Evolutionary conservation across 768 basidiomycete species (phyloP), one percentile per base, ranked within the genome.

Genomic region (Leccinum disarticulatum): DNA sequence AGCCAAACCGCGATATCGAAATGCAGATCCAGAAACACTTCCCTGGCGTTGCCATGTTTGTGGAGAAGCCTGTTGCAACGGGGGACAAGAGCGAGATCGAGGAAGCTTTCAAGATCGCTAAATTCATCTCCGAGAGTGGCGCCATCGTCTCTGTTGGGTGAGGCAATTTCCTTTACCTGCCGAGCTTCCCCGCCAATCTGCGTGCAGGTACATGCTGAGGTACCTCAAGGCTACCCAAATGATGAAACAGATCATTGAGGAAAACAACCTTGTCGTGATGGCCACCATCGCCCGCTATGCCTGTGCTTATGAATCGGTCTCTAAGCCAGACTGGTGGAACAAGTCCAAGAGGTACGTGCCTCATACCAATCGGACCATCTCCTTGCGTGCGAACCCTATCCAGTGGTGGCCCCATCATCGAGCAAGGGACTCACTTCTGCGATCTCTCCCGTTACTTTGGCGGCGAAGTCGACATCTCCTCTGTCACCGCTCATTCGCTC

Each of bases 401-500:
- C 17, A 64, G 90, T 70, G 88, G 84, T 56, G 91, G 91, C 19
- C 91, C 93, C 5, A 81, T 95, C 66, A 78, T 95, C 63, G 93
- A 94, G 74, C 91, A 94, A 77, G 95, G 93, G 51, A 98, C 96
- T 14, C 96, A 98, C 78, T 96, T 98, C 78, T 95, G 93, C 67
- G 95, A 98, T 77, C 83, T 97, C 48, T 97, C 94, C 43, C 89
- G 96, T 65, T 96, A 96, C 80, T 98, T 98, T 70, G 96, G 95
- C 54, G 96, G 96, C 15, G 92, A 96, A 64, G 93, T 97, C 59
- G 92, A 97, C 69, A 86, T 95, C 61, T 77, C 85, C 54, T 83
- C 83, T 35, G 90, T 93, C 43, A 77, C 73, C 41, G 96, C 95
- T 15, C 92, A 94, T 70, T 93, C 95, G 9, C 81, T 98, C 33